Conservation (phyloP, 495 filamentous ascomycete genomes). For the Aspergillus leporis region DNA sequence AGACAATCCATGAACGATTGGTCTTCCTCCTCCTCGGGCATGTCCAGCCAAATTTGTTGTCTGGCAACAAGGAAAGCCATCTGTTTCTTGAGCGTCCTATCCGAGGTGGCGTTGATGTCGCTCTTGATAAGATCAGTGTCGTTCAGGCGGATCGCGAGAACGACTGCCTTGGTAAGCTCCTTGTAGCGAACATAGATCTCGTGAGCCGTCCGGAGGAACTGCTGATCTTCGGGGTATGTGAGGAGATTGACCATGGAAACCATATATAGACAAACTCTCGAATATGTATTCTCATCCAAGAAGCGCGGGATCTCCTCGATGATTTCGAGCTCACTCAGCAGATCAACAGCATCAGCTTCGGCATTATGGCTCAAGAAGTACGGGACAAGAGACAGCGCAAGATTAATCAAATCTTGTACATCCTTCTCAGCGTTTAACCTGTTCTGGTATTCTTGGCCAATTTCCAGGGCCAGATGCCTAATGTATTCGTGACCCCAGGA, state of each 20-base stretch:
- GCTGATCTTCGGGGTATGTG: conserved; percentile 94
- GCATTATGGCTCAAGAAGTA: conserved; percentile 97
- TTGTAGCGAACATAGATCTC: conserved; percentile 89
- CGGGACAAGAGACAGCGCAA: conserved; percentile 82
- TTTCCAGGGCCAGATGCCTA: conserved; percentile 90
- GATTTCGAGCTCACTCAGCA: conserved; percentile 95
- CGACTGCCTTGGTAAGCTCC: conserved; percentile 88
- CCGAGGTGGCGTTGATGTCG: conserved; percentile 76
- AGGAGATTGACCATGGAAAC: conserved; percentile 98
- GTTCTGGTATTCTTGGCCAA: conserved; percentile 88
- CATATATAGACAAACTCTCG: conserved; percentile 95
- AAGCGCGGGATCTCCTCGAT: conserved; percentile 89
- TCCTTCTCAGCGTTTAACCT: conserved; percentile 66
- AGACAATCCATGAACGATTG: conserved; percentile 76
- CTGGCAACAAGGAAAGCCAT: conserved; percentile 91
- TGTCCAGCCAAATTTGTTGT: conserved; percentile 83
- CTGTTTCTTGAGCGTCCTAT: conserved; percentile 85
- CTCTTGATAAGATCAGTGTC: conserved; percentile 75
- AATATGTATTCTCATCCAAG: conserved; percentile 91
- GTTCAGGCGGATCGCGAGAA: conserved; percentile 91
- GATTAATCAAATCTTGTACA: conserved; percentile 72
- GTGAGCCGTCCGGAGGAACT: conserved; percentile 88
- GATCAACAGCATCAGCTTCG: conserved; percentile 95
- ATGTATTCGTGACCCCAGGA: conserved; percentile 99
- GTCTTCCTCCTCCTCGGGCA: conserved; percentile 64